phyloP scores from a whole-genome alignment of 2,329 filamentous ascomycete genomes.

The Nigrospora oryzae region DNA sequence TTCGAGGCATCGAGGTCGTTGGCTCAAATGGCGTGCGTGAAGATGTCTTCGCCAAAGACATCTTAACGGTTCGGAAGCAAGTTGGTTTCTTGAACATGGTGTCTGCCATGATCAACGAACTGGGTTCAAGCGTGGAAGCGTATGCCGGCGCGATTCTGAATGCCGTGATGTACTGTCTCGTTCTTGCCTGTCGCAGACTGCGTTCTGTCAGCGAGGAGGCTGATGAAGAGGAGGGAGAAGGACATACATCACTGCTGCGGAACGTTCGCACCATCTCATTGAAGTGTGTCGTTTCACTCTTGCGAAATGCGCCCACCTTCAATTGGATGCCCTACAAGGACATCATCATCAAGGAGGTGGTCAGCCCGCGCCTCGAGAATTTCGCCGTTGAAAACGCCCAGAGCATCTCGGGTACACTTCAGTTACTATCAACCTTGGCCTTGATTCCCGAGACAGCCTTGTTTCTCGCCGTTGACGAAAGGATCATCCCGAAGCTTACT shows the following conservation, averaged over 20 bases:
- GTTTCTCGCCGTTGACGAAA: constrained; percentile 54
- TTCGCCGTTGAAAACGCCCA: constrained; percentile 82
- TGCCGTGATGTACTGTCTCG: constrained; percentile 72
- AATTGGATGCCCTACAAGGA: constrained; percentile 66
- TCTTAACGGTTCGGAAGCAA: constrained; percentile 67
- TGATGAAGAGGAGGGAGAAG: constrained; percentile 15
- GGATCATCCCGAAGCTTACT: constrained; percentile 63
- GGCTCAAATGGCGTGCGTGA: constrained; percentile 39
- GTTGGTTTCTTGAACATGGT: constrained; percentile 90
- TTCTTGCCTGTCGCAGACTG: constrained; percentile 58
- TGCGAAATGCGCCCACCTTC: constrained; percentile 61
- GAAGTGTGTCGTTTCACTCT: constrained; percentile 74
- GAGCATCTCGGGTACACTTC: constrained; percentile 74
- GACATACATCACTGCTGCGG: constrained; percentile 51
- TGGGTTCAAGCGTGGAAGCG: constrained; percentile 63
- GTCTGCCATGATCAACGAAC: constrained; percentile 74
- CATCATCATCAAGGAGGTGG: constrained; percentile 63
- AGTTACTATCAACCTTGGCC: constrained; percentile 76
- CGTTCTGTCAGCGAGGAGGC: constrained; percentile 18
- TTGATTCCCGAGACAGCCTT: constrained; percentile 55
- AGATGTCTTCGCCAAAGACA: constrained; percentile 45
- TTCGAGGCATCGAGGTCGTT: constrained; percentile 53
- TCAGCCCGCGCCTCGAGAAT: constrained; percentile 69
- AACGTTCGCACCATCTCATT: constrained; percentile 64
- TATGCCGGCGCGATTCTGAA: constrained; percentile 65